Percentiles rank a stretch among this genome's conserved stretches.
These are phyloP conservation scores for Pachysolen tannophilus DNA, from an alignment of 805 yeast species.

Conservation along the genomic window DNA sequence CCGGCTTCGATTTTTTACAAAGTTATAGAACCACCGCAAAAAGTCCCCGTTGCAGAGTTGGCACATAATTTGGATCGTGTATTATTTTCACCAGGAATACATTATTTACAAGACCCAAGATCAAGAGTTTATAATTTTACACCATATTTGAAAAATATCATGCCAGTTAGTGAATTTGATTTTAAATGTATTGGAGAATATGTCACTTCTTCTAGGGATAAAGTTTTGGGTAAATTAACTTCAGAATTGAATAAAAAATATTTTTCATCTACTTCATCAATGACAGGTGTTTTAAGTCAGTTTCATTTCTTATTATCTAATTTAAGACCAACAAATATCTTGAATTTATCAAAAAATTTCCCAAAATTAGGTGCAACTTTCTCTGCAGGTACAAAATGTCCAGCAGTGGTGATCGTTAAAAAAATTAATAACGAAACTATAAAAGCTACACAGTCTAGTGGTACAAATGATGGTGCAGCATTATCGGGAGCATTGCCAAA, in stretches of 20 bases:
- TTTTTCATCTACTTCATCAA: constrained; percentile 79
- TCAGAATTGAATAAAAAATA: constrained; percentile 28
- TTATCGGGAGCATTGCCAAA: no score
- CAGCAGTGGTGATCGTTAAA: constrained; percentile 51
- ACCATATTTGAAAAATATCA: constrained; percentile 48
- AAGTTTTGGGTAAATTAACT: constrained; percentile 40
- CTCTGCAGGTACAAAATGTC: constrained; percentile 37
- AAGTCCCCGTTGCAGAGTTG: constrained; percentile 58
- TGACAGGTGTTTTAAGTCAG: constrained; percentile 71
- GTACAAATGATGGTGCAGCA: no score
- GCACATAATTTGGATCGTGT: constrained; percentile 65
- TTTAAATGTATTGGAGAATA: constrained; percentile 48
- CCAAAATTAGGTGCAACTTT: constrained; percentile 26
- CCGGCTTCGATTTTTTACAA: no score
- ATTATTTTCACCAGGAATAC: constrained; percentile 75
- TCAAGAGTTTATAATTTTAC: constrained; percentile 66
- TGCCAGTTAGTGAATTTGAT: constrained; percentile 59
- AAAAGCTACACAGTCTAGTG: no score
- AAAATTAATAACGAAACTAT: constrained; percentile 15
- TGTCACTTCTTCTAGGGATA: constrained; percentile 63
- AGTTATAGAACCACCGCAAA: no score
- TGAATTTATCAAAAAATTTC: constrained; percentile 35
- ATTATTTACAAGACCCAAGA: constrained; percentile 70
- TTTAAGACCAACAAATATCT: constrained; percentile 43
- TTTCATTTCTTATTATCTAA: constrained; percentile 67